Evolutionary conservation across 495 filamentous ascomycete genomes (phyloP).

Genomic region (Beverwykella pulmonaria): DNA sequence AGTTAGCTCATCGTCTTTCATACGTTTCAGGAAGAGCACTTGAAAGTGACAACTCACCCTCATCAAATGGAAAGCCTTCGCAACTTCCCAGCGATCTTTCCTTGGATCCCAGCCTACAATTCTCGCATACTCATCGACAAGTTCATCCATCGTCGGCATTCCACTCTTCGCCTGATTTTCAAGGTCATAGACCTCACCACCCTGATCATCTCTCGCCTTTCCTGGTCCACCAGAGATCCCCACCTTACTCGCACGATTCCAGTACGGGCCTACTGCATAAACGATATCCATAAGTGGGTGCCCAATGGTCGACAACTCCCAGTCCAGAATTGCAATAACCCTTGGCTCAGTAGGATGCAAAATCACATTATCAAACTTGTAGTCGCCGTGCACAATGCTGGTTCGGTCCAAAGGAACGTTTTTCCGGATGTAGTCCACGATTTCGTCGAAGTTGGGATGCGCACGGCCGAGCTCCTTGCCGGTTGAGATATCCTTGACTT

Average conservation of each 20-base stretch:
- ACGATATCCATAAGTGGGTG: conserved; percentile 37
- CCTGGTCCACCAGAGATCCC: background rate
- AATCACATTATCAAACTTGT: conserved; percentile 38
- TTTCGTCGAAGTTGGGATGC: conserved; percentile 32
- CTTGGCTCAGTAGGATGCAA: conserved; percentile 36
- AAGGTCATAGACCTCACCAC: conserved; percentile 15
- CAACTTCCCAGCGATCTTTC: conserved; percentile 32
- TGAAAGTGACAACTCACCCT: conserved; percentile 8
- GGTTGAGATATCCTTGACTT: conserved; percentile 26
- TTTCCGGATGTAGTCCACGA: conserved; percentile 27
- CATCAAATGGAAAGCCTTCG: conserved; percentile 35
- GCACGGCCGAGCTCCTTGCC: conserved; percentile 31
- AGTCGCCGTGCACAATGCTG: conserved; percentile 33
- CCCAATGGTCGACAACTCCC: conserved; percentile 34
- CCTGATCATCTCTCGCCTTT: conserved; percentile 11
- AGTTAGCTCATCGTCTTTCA: conserved; percentile 12
- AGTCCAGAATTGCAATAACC: conserved; percentile 36
- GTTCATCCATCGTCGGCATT: conserved; percentile 28
- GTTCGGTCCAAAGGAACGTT: conserved; percentile 25
- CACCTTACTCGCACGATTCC: conserved; percentile 17
- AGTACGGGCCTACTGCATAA: conserved; percentile 30
- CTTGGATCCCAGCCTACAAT: conserved; percentile 31
- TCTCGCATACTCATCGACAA: conserved; percentile 30
- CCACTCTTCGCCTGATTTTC: conserved; percentile 18
- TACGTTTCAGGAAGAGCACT: too few relatives aligned